Evolutionary conservation across 2,329 filamentous ascomycete genomes (phyloP).

Genomic region (Exophiala dermatitidis): DNA sequence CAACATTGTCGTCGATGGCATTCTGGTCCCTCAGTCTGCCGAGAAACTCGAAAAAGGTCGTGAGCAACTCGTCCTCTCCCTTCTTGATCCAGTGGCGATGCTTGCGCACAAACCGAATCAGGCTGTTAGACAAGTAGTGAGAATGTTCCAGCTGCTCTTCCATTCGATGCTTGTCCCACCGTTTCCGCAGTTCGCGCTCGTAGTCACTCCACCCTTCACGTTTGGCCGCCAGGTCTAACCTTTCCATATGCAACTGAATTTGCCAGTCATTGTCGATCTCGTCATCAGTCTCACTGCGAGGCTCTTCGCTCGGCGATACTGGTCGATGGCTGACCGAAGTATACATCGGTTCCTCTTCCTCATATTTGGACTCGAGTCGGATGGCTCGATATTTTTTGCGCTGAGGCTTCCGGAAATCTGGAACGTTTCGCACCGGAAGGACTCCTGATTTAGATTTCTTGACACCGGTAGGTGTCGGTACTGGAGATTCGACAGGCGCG

Average conservation of each 20-base stretch:
- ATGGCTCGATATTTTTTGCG: constrained; percentile 20
- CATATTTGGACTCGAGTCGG: constrained; percentile 6
- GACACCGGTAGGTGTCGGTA: not conserved
- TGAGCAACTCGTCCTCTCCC: constrained; percentile 10
- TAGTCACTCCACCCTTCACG: constrained; percentile 17
- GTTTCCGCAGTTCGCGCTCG: constrained; percentile 19
- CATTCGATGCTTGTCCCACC: constrained; percentile 25
- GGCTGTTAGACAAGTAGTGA: constrained; percentile 22
- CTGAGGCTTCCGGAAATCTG: constrained; percentile 16
- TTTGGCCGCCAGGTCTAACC: constrained; percentile 17
- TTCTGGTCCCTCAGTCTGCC: constrained; percentile 13
- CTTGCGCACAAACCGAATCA: constrained; percentile 26
- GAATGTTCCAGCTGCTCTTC: constrained; percentile 24
- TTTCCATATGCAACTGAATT: constrained; percentile 22
- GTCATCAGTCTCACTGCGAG: constrained; percentile 25
- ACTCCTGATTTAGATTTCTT: constrained; percentile 5
- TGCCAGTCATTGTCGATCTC: constrained; percentile 26
- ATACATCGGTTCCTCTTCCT: constrained; percentile 11
- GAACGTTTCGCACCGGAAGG: constrained; percentile 15
- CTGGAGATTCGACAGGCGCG: not conserved
- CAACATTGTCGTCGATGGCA: constrained; percentile 19
- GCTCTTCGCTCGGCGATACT: constrained; percentile 21
- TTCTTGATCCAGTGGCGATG: constrained; percentile 20
- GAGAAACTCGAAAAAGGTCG: constrained; percentile 18
- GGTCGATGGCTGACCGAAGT: constrained; percentile 24